A percentile compares a stretch with the other conserved stretches of the same genome.
phyloP scores from a whole-genome alignment of 1,284 basidiomycete species.

The Ustilago nuda region DNA sequence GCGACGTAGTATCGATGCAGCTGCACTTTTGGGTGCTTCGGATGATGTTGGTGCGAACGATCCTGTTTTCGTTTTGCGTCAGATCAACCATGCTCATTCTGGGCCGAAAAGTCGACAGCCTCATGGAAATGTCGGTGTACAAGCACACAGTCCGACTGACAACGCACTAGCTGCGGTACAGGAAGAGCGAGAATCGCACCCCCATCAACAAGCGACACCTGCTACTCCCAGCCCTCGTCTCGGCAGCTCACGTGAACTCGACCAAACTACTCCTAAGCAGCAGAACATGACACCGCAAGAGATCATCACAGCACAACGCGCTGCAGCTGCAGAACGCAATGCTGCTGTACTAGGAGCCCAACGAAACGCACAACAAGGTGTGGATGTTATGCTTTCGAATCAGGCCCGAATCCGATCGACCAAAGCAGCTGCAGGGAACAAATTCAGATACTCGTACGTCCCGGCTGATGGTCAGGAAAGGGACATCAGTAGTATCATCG shows the following conservation, averaged over 20 bases:
- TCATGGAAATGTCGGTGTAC: slow-evolving; percentile 15
- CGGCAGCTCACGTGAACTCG: slow-evolving; percentile 11
- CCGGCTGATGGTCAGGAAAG: slow-evolving; percentile 83
- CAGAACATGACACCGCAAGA: slow-evolving; percentile 77
- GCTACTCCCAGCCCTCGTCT: slow-evolving; percentile 25
- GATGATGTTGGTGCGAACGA: slow-evolving; percentile 85
- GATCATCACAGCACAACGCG: slow-evolving; percentile 91
- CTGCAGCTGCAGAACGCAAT: slow-evolving; percentile 84
- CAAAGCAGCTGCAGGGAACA: slow-evolving; percentile 75
- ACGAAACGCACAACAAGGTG: slow-evolving; percentile 82
- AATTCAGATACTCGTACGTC: slow-evolving; percentile 90
- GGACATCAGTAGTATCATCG: slow-evolving; percentile 91
- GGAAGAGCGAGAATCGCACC: slow-evolving; percentile 55
- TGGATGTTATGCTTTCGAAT: slow-evolving; percentile 86
- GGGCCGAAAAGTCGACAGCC: slow-evolving; percentile 22
- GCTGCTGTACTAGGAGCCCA: slow-evolving; percentile 85
- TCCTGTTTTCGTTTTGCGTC: slow-evolving; percentile 82
- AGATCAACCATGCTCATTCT: slow-evolving; percentile 43
- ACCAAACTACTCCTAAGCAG: slow-evolving; percentile 10
- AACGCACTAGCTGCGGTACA: slow-evolving; percentile 70
- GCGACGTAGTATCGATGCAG: slow-evolving; percentile 87
- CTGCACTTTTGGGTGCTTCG: slow-evolving; percentile 73
- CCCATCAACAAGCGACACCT: not conserved
- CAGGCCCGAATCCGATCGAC: slow-evolving; percentile 86
- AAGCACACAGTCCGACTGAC: slow-evolving; percentile 53